These are phyloP conservation scores for Jatropha podagrica DNA, from an alignment of 441 rosid genomes.

Conservation along the genomic window DNA sequence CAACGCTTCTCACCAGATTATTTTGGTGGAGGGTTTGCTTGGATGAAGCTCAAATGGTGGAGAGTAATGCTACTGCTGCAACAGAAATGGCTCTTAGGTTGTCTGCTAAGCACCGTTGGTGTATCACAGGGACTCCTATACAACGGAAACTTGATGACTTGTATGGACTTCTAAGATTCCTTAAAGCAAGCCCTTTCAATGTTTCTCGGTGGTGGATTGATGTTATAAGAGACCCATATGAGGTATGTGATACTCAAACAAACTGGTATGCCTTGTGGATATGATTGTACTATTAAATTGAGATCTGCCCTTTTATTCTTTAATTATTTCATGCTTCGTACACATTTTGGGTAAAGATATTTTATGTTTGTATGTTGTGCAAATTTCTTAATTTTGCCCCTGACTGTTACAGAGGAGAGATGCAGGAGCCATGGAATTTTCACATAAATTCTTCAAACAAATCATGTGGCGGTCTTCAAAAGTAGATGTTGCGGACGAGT, in stretches of 20 bases:
- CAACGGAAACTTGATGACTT: constrained; percentile 97
- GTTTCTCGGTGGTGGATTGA: constrained; percentile 93
- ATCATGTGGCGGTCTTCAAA: constrained; percentile 99
- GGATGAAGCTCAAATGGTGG: constrained; percentile 99
- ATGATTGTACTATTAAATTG: constrained; percentile 1
- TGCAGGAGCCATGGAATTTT: constrained; percentile 67
- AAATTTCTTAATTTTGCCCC: constrained; percentile 13
- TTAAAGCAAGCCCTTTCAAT: constrained; percentile 77
- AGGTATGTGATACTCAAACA: constrained; percentile 43
- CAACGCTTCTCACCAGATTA: constrained; percentile 89
- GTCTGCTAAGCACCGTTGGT: constrained; percentile 84
- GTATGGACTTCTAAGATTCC: constrained; percentile 80
- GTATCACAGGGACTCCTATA: constrained; percentile 95
- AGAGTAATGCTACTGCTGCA: constrained; percentile 88
- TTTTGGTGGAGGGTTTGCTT: constrained; percentile 98
- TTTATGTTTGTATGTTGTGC: constrained; percentile 6
- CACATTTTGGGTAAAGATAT: not conserved
- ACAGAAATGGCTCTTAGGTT: constrained; percentile 95
- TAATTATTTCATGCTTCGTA: not conserved
- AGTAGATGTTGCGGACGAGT: constrained; percentile 85
- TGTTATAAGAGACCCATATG: constrained; percentile 88
- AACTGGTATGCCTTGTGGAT: constrained; percentile 2
- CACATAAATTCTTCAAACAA: constrained; percentile 71
- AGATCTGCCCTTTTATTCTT: not conserved
- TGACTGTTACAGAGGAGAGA: constrained; percentile 61